phyloP scores from a whole-genome alignment of 2,329 filamentous ascomycete genomes.

The Venturia nashicola region DNA sequence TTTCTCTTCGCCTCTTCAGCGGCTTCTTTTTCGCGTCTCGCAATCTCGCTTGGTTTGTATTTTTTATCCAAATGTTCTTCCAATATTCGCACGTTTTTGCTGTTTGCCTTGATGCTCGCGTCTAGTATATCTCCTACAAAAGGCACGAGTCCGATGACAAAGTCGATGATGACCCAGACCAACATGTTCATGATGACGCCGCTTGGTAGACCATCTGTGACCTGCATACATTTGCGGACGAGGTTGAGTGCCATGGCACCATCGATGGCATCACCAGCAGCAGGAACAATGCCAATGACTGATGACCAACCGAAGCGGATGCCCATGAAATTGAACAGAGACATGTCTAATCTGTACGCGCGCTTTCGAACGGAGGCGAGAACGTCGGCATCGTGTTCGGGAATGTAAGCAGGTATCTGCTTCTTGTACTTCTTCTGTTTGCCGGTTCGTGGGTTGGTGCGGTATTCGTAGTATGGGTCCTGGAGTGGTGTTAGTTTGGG shows the following conservation, averaged over 20 bases:
- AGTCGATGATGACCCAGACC: conserved; percentile 65
- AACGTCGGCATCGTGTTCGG: conserved; percentile 66
- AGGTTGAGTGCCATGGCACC: conserved; percentile 63
- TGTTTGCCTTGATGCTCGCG: conserved; percentile 62
- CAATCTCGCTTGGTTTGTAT: conserved; percentile 36
- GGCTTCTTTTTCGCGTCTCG: conserved; percentile 3
- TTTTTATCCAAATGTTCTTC: conserved; percentile 57
- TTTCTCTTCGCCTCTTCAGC: conserved; percentile 9
- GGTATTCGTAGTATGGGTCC: conserved; percentile 83
- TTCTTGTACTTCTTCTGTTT: conserved; percentile 79
- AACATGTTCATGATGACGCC: conserved; percentile 59
- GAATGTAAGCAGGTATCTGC: conserved; percentile 70
- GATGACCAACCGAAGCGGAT: conserved; percentile 82
- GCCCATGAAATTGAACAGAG: conserved; percentile 68
- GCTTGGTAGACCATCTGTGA: conserved; percentile 63
- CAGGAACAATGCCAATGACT: conserved; percentile 72
- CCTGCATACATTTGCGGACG: conserved; percentile 55
- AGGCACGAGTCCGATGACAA: conserved; percentile 60
- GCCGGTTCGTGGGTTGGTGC: conserved; percentile 60
- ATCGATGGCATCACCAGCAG: conserved; percentile 69
- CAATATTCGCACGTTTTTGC: conserved; percentile 58
- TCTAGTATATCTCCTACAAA: conserved; percentile 67
- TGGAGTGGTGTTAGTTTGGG: conserved; percentile 25
- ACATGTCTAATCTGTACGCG: conserved; percentile 77
- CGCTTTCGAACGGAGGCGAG: conserved; percentile 76